Base-by-base conservation (phyloP, 1,284 basidiomycete species). In the Ganoderma sp. region DNA sequence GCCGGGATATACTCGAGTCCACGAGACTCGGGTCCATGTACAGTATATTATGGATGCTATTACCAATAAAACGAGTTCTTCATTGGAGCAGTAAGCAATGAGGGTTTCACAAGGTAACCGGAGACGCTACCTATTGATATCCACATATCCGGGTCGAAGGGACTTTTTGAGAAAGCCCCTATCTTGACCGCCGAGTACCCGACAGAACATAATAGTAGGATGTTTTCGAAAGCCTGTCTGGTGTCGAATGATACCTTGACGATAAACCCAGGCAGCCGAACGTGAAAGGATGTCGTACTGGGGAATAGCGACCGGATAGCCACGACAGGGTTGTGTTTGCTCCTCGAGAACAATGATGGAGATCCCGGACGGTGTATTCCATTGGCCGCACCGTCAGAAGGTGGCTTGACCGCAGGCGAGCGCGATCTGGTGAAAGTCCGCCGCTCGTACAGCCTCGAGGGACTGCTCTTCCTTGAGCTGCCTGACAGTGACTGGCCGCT, bases 1-100 rank as follows among this genome's bases (percentile, higher is more conserved):
- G 66, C 70, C 74, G 48, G 75, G 63, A 60, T 72, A 67, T 68
- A 76, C 68, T 61, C 75, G 73, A 83, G 74, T 75, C 81, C 77
- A 75, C 58, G 81, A 79, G 67, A 84, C 84, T 75, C 91, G 88
- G 17, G 85, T 85, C 84, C 88, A 90, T 69, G 87, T 76, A 70
- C 88, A 83, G 80, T 94, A 92, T 67, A 89, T 76, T 73, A 88
- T 80, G 64, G 90, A 88, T 66, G 83, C 80, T 63, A 85, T 73
- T 74, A 87, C 81, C 66, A 94, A 84, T 64, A 84, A 74, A 68
- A 84, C 81, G 67, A 93, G 81, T 78, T 91, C 91, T 93, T 73
- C 32, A 61, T 37, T 19, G 39, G n/a, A 17, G 45, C 48, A 54
- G 37, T 28, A 58, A 34, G 41, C 28, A 75, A 74, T 25, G 73